A percentile compares a stretch with the other conserved stretches of the same genome.
phyloP scores from a whole-genome alignment of 768 basidiomycete genomes.

The Coprinopsis marcescibilis region DNA sequence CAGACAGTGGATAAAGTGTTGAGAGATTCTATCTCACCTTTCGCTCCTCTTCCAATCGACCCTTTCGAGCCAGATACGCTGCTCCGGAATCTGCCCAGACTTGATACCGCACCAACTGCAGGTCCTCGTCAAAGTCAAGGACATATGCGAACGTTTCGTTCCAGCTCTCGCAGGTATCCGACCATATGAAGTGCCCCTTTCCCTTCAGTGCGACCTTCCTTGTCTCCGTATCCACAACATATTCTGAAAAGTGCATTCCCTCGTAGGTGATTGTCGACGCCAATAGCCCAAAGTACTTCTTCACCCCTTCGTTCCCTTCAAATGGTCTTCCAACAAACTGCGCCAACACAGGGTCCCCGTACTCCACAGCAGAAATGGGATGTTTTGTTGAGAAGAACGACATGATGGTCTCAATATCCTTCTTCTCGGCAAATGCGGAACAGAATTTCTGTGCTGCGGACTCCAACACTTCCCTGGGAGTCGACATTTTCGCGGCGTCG shows the following conservation, averaged over 20 bases:
- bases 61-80: constrained; percentile 51
- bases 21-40: not conserved
- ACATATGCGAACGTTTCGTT: constrained; percentile 56
- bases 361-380: constrained; percentile 42
- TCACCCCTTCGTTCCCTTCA: constrained; percentile 35
- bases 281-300: constrained; percentile 46
- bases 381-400: constrained; percentile 44
- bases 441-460: constrained; percentile 44
- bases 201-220: constrained; percentile 53
- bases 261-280: constrained; percentile 42
- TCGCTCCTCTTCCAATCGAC: constrained; percentile 31
- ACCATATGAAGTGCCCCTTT: constrained; percentile 51
- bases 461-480: constrained; percentile 31
- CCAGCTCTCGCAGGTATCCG: constrained; percentile 47
- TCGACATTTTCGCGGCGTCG: too few species aligned
- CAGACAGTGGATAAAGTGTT: too few species aligned
- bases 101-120: constrained; percentile 54
- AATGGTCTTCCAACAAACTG: constrained; percentile 57
- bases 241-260: constrained; percentile 48
- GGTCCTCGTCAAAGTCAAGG: constrained; percentile 53
- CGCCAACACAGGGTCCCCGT: constrained; percentile 48
- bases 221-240: constrained; percentile 44
- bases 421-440: constrained; percentile 42
- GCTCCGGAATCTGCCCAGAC: constrained; percentile 68
- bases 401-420: constrained; percentile 36